Base-by-base conservation (phyloP, 768 basidiomycete species). In the Rhodotorula taiwanensis region DNA sequence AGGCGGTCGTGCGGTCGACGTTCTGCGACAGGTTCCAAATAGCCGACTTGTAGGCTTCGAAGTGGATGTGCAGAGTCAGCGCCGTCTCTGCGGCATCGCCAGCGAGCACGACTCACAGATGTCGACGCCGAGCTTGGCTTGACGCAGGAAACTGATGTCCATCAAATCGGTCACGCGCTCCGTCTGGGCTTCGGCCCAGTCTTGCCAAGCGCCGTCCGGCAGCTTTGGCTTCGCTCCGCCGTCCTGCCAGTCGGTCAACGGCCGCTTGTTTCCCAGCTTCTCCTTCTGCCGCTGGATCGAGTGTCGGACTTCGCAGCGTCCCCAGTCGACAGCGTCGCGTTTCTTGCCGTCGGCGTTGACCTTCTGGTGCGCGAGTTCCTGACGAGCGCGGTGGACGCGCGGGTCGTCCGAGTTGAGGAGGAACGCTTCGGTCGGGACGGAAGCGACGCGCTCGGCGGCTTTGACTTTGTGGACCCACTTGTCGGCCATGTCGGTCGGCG, bases 11-110 rank as follows among this genome's bases (percentile, higher is more conserved):
- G 20, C 93, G 83, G 76, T 97, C 93, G 28, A 95, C 93, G 71
- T 97, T 97, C 76, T 97, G 93, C 4, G 89, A 92, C 9, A 97
- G 80, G 75, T 97, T 97, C 92, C 92, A 95, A 3, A 97, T 88
- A 76, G 85, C 64, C 20, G 64, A 57, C 54, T 70, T 70, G 69
- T 55, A 70, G 20, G 43, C 66, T 67, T 44, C 20, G 34, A 52
- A 2, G 27, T 4, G 5, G 10, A 1, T 27, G 18, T 20, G 18
- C 23, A 41, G 27, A 55, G 27, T 47, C 43, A 28, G n/a, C n/a
- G n/a, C n/a, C n/a, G n/a, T n/a, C n/a, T n/a, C n/a, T n/a, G n/a
- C n/a, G n/a, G n/a, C n/a, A n/a, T n/a, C n/a, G n/a, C n/a, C n/a
- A n/a, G n/a, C n/a, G n/a, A n/a, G n/a, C n/a, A 39, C 10, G 16